Percentiles rank a stretch among this genome's conserved stretches.
These are phyloP conservation scores for Volutella citrinella DNA, from an alignment of 2,329 filamentous ascomycete species.

Conservation along the genomic window DNA sequence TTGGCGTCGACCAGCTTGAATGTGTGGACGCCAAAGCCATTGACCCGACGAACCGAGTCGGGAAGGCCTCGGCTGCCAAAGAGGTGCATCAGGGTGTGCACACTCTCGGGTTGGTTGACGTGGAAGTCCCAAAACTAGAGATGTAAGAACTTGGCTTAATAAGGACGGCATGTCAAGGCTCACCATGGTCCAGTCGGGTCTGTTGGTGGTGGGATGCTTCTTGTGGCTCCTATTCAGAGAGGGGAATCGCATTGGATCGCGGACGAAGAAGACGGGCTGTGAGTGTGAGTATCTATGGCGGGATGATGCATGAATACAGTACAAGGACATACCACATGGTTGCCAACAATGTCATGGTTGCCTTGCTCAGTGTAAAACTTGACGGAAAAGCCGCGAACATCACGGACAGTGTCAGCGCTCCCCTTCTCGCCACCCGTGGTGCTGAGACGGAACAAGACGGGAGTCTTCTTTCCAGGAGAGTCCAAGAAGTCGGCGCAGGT, in stretches of 20 bases:
- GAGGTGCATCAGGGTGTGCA: constrained; percentile 50
- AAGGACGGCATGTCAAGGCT: too few relatives aligned
- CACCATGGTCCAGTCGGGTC: constrained; percentile 42
- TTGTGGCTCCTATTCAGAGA: constrained; percentile 45
- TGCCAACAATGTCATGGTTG: constrained; percentile 27
- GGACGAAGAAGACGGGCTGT: constrained; percentile 44
- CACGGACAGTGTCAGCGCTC: constrained; percentile 62
- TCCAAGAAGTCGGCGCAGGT: constrained; percentile 51
- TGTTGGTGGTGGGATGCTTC: constrained; percentile 39
- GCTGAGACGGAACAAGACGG: constrained; percentile 63
- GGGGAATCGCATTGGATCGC: constrained; percentile 47
- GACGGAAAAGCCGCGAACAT: constrained; percentile 60
- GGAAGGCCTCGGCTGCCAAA: constrained; percentile 50
- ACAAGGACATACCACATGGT: too few relatives aligned
- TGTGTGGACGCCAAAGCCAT: constrained; percentile 47
- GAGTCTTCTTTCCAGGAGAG: constrained; percentile 48
- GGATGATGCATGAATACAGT: too few relatives aligned
- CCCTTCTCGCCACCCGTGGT: constrained; percentile 66
- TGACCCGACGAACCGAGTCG: constrained; percentile 41
- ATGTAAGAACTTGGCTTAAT: too few relatives aligned
- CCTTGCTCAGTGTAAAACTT: constrained; percentile 28
- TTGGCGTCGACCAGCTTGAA: constrained; percentile 42
- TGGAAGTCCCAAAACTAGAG: constrained; percentile 29
- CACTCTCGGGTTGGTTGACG: constrained; percentile 33
- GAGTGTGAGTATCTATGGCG: too few relatives aligned